These are phyloP conservation scores for Boeremia lycopersici DNA, from an alignment of 2,329 filamentous ascomycete genomes.

Conservation along the genomic window DNA sequence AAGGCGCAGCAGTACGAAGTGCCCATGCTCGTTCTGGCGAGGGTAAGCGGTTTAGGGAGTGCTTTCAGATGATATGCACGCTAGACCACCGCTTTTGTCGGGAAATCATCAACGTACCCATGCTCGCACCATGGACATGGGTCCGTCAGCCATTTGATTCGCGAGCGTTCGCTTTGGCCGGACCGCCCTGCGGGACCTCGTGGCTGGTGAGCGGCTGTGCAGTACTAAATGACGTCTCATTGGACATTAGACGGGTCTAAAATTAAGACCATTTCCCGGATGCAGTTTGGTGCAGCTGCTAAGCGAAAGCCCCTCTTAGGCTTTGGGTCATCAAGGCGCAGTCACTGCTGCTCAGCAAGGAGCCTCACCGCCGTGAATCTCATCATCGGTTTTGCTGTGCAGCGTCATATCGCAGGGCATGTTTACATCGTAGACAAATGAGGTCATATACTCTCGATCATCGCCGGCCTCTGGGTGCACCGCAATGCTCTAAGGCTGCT, in stretches of 20 bases:
- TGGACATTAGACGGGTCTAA: constrained; percentile 23
- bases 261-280: constrained; percentile 31
- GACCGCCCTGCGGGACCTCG: constrained; percentile 18
- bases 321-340: constrained; percentile 26
- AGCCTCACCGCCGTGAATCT: constrained; percentile 27
- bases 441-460: not conserved
- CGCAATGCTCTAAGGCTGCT: constrained; percentile 3
- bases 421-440: not conserved
- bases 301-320: constrained; percentile 24
- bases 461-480: constrained; percentile 6
- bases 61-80: constrained; percentile 26
- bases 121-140: constrained; percentile 21
- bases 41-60: constrained; percentile 38
- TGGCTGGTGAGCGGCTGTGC: constrained; percentile 40
- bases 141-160: constrained; percentile 27
- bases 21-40: constrained; percentile 34
- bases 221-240: constrained; percentile 11
- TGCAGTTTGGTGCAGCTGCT: constrained; percentile 10
- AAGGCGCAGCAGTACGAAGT: constrained; percentile 21
- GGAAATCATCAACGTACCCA: constrained; percentile 23
- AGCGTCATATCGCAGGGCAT: constrained; percentile 2
- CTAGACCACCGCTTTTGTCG: constrained; percentile 42
- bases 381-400: not conserved
- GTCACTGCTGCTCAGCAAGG: constrained; percentile 16
- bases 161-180: constrained; percentile 33